These are phyloP conservation scores for Periconia sp. DNA, from an alignment of 2,329 filamentous ascomycete genomes.

Conservation along the genomic window DNA sequence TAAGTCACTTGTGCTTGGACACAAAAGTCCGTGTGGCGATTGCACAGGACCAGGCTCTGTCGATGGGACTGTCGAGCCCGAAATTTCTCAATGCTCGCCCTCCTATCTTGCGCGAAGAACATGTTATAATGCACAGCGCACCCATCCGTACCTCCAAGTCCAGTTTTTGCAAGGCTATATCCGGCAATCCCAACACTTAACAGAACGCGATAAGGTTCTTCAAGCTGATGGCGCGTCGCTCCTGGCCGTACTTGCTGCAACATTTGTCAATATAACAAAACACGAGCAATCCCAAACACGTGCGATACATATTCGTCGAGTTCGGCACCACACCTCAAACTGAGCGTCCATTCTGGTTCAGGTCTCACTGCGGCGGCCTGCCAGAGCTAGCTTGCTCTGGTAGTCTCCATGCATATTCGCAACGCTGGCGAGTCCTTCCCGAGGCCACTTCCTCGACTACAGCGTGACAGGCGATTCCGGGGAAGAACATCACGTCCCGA, in stretches of 20 bases:
- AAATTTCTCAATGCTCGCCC: conserved; percentile 44
- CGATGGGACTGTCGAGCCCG: conserved; percentile 38
- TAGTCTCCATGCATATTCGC: conserved; percentile 54
- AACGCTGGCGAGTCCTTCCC: conserved; percentile 53
- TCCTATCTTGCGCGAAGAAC: conserved; percentile 37
- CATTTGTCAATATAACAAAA: conserved; percentile 47
- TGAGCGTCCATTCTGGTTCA: conserved; percentile 44
- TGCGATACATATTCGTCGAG: conserved; percentile 43
- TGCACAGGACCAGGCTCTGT: conserved; percentile 42
- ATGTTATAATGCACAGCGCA: conserved; percentile 43
- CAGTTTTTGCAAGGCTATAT: conserved; percentile 44
- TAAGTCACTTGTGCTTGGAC: conserved; percentile 43
- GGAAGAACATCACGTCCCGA: conserved; percentile 44
- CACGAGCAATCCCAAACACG: conserved; percentile 43
- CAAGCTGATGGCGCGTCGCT: conserved; percentile 39
- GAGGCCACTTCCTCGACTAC: conserved; percentile 52
- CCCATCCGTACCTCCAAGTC: conserved; percentile 36
- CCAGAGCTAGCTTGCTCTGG: conserved; percentile 54
- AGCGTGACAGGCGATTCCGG: conserved; percentile 47
- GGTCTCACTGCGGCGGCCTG: conserved; percentile 49
- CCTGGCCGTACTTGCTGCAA: conserved; percentile 39
- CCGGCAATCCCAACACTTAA: conserved; percentile 42
- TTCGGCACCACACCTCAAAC: conserved; percentile 38
- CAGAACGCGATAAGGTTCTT: conserved; percentile 39
- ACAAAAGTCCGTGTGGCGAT: conserved; percentile 46